phyloP scores from a whole-genome alignment of 495 filamentous ascomycete genomes.

The Hypoxylon subgilvum region DNA sequence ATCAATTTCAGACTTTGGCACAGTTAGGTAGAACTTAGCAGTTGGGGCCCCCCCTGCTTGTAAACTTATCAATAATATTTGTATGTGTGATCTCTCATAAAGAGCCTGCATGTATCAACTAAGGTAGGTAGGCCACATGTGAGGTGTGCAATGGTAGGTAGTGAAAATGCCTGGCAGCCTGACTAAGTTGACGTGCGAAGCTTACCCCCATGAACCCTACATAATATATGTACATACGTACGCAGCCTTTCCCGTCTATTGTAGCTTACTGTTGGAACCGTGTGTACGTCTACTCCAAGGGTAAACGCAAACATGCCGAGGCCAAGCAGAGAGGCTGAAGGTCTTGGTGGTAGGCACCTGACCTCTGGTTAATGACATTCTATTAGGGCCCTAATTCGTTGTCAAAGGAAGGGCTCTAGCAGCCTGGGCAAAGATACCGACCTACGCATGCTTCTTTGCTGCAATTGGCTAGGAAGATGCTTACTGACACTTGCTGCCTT shows the following conservation, averaged over 20 bases:
- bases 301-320: conserved; percentile 10
- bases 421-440: conserved; percentile 2
- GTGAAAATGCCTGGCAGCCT: not conserved
- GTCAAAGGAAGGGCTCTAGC: conserved; percentile 16
- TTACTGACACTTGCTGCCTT: not conserved
- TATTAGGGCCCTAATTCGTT: conserved; percentile 8
- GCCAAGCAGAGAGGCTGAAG: too few species aligned
- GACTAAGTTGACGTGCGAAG: conserved; percentile 1
- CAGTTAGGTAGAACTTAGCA: conserved; percentile 4
- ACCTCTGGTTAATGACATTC: too few species aligned
- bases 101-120: too few species aligned
- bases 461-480: conserved; percentile 4
- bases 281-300: conserved; percentile 19
- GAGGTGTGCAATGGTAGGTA: not conserved
- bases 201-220: conserved; percentile 21
- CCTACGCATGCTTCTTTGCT: conserved; percentile 3
- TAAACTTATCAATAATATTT: conserved; percentile 8
- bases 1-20: too few species aligned
- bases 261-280: too few species aligned
- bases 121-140: not conserved
- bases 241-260: too few species aligned
- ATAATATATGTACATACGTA: too few species aligned
- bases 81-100: too few species aligned
- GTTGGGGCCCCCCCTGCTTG: conserved; percentile 23
- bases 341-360: too few species aligned